phyloP scores from a whole-genome alignment of 805 yeast species.

The Hanseniaspora thailandica region DNA sequence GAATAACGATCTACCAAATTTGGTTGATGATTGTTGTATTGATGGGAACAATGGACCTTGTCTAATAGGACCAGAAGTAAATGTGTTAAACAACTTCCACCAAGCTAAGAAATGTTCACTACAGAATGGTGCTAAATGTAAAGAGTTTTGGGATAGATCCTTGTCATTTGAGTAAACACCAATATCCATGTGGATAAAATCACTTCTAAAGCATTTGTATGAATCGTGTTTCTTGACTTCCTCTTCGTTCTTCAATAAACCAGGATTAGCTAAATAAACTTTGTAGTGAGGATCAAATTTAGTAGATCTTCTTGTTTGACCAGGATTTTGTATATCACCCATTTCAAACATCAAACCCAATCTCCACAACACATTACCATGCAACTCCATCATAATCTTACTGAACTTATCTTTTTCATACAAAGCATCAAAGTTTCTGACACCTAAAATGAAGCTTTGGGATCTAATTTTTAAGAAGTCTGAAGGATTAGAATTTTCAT shows the following conservation, averaged over 20 bases:
- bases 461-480: slow-evolving; percentile 46
- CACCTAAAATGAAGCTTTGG: slow-evolving; percentile 43
- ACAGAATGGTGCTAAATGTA: slow-evolving; percentile 62
- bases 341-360: slow-evolving; percentile 65
- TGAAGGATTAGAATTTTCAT: slow-evolving; percentile 38
- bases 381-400: slow-evolving; percentile 48
- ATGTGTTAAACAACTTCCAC: slow-evolving; percentile 75
- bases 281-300: slow-evolving; percentile 53
- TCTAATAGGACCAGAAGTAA: slow-evolving; percentile 64
- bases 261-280: slow-evolving; percentile 48
- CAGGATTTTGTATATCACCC: slow-evolving; percentile 32
- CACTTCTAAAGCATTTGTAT: slow-evolving; percentile 47
- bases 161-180: slow-evolving; percentile 28
- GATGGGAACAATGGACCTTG: slow-evolving; percentile 57
- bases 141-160: slow-evolving; percentile 43
- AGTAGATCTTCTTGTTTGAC: slow-evolving; percentile 34
- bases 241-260: slow-evolving; percentile 29
- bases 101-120: slow-evolving; percentile 59
- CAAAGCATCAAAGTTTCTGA: slow-evolving; percentile 34
- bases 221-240: slow-evolving; percentile 41
- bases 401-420: slow-evolving; percentile 20
- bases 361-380: slow-evolving; percentile 65
- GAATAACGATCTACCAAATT: slow-evolving; percentile 57
- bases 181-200: slow-evolving; percentile 47
- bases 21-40: slow-evolving; percentile 34